Conservation (phyloP, 2,329 filamentous ascomycete species). For the Amphichorda felina region DNA sequence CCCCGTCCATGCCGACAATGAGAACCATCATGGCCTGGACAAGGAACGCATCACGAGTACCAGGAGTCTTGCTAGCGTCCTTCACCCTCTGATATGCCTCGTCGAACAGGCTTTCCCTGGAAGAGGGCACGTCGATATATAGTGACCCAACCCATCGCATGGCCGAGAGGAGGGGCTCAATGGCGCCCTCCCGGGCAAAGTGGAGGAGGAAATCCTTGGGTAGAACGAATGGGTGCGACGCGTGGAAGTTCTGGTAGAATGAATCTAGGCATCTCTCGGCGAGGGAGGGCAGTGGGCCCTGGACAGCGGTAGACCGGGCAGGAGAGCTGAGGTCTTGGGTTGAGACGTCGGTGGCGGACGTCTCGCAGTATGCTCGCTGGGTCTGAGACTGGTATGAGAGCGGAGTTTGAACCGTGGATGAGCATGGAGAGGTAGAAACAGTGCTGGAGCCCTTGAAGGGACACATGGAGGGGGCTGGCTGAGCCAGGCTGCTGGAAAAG, state of each 20-base stretch:
- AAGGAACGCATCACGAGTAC: conserved; percentile 43
- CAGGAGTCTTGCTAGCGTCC: conserved; percentile 22
- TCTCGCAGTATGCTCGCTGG: neutral
- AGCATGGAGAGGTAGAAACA: neutral
- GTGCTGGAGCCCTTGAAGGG: neutral
- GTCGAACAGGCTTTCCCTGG: conserved; percentile 39
- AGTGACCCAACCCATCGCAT: conserved; percentile 46
- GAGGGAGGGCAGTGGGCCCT: conserved; percentile 16
- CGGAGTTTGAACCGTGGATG: neutral
- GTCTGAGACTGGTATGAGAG: neutral
- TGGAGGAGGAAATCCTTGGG: conserved; percentile 38
- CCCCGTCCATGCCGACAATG: conserved; percentile 67
- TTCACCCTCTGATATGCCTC: conserved; percentile 43
- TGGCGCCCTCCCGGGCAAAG: conserved; percentile 31
- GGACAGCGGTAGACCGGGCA: neutral
- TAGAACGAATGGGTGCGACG: conserved; percentile 45
- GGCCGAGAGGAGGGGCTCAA: conserved; percentile 38
- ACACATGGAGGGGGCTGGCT: neutral
- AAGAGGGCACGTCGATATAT: conserved; percentile 35
- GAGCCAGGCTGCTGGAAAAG: neutral
- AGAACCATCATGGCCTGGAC: conserved; percentile 71
- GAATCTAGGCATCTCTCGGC: conserved; percentile 43
- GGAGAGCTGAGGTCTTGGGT: neutral
- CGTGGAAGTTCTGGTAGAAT: conserved; percentile 46
- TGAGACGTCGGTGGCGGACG: neutral